Conservation (phyloP, 2,329 filamentous ascomycete genomes). For the Penicillium rolfsii region DNA sequence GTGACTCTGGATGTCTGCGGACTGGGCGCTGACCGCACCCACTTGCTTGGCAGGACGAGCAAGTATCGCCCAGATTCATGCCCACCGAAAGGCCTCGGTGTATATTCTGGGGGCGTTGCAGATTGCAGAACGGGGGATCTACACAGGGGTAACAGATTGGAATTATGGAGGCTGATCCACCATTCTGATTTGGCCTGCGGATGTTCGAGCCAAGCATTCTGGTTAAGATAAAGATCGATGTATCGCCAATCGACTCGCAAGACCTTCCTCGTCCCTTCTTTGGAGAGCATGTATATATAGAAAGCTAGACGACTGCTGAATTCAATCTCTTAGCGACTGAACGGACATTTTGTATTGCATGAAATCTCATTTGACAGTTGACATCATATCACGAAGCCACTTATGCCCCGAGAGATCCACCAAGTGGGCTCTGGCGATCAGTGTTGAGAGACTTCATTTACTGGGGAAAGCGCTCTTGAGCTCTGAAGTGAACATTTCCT, state of each 20-base stretch:
- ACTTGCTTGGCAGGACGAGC: background rate
- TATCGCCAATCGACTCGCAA: constrained; percentile 13
- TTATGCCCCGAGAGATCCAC: constrained; percentile 15
- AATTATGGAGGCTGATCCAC: constrained; percentile 18
- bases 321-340: background rate
- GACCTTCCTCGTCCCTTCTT: constrained; percentile 17
- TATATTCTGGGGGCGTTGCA: background rate
- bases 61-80: background rate
- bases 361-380: constrained; percentile 4
- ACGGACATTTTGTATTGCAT: background rate
- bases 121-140: background rate
- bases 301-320: constrained; percentile 5
- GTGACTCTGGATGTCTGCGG: background rate
- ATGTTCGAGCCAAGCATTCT: constrained; percentile 26
- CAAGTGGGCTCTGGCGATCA: constrained; percentile 17
- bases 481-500: background rate
- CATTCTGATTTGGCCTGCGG: constrained; percentile 18
- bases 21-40: constrained; percentile 3
- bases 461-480: background rate
- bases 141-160: constrained; percentile 15
- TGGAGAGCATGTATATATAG: constrained; percentile 12
- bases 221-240: constrained; percentile 18
- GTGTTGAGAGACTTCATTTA: constrained; percentile 17
- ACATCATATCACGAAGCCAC: constrained; percentile 14
- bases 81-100: constrained; percentile 5